phyloP scores from a whole-genome alignment of 495 filamentous ascomycete genomes.

The Penicillium manginii region DNA sequence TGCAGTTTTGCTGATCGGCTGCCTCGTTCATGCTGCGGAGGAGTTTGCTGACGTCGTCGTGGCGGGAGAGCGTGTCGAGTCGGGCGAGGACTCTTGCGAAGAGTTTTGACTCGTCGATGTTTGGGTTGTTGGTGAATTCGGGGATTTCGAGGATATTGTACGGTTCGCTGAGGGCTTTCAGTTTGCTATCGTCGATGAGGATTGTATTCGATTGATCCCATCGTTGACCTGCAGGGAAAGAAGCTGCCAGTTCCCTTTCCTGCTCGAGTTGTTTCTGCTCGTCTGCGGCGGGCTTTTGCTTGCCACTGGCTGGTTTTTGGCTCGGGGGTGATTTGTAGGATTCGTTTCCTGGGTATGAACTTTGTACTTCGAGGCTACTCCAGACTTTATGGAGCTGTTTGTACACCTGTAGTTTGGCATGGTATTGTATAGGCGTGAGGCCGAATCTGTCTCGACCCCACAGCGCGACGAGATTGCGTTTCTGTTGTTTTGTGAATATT shows the following conservation, averaged over 20 bases:
- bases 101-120: constrained; percentile 33
- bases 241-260: not conserved
- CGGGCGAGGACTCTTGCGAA: constrained; percentile 37
- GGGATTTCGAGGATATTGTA: constrained; percentile 80
- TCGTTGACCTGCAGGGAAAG: constrained; percentile 9
- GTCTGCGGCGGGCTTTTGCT: too few species aligned
- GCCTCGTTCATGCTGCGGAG: constrained; percentile 34
- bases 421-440: constrained; percentile 65
- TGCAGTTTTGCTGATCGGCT: constrained; percentile 12
- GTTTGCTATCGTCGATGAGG: constrained; percentile 78
- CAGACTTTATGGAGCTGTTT: constrained; percentile 79
- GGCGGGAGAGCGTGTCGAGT: constrained; percentile 36
- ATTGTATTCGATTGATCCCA: constrained; percentile 91
- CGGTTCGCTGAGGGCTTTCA: constrained; percentile 83
- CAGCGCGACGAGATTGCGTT: constrained; percentile 59
- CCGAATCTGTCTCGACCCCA: constrained; percentile 85
- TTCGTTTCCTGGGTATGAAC: constrained; percentile 44
- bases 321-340: not conserved
- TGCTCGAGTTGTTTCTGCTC: constrained; percentile 4
- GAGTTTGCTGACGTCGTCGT: constrained; percentile 47
- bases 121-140: constrained; percentile 59
- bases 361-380: constrained; percentile 56
- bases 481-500: constrained; percentile 51
- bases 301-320: not conserved
- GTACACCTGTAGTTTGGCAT: constrained; percentile 78